Evolutionary conservation across 495 filamentous ascomycete species (phyloP), one percentile per base, ranked within the genome.

Genomic region (Lophiostoma macrostomum): DNA sequence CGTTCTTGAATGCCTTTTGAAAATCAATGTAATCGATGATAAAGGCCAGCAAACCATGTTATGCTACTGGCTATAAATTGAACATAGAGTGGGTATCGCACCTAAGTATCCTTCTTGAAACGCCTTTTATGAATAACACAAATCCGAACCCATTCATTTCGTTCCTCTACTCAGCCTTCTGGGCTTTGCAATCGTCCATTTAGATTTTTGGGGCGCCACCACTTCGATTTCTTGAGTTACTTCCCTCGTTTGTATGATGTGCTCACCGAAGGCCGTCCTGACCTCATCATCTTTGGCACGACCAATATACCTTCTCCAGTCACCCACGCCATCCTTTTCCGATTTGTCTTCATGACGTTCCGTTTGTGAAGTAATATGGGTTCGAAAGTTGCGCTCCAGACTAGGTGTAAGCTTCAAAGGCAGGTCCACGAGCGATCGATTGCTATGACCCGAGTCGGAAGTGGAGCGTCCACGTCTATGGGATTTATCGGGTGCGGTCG

Each of bases 181-280:
- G 10, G 27, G 27, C 18, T 42, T 52, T 18, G 36, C 22, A 19
- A 31, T 4, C n/a, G 12, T 31, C 49, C 49, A 52, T 20, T 38
- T 19, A 2, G 49, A 52, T 30, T 52, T 28, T 25, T 14, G 31
- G 14, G 49, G 37, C n/a, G 49, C 11, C 16, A 52, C 36, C 8
- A 41, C 36, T 30, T 52, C 49, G 16, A 52, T 38, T 29, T 52
- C 37, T 41, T 52, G 49, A n/a, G 16, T 41, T 1, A 52, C 49
- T 30, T 52, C 49, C 25, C 37, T 32, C 29, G 49, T 52, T 22
- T 52, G 36, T 13, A 52, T 22, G 13, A 52, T 52, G 12, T 50
- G 22, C 5, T 50, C 18, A 29, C 45, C 45, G 12, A 29, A 20
- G 27, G 37, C 43, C 8, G 49, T 30, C 36, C 48, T 51, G 12